Conservation (phyloP, 2,329 filamentous ascomycete species). For the Diplodia seriata region DNA sequence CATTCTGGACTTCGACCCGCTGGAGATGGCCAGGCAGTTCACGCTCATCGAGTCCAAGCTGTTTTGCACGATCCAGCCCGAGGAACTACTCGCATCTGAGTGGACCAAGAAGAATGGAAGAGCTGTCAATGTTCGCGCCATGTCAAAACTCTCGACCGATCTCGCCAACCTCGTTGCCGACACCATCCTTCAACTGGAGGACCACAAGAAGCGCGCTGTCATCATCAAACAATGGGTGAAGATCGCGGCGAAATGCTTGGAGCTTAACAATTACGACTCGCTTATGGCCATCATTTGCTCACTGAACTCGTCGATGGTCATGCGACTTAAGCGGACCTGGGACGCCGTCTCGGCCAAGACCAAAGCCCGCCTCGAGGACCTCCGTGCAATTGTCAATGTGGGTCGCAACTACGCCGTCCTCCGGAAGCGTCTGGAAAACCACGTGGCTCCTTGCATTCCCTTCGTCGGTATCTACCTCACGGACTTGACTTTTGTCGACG, state of each 20-base stretch:
- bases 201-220: constrained; percentile 87
- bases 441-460: constrained; percentile 89
- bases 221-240: constrained; percentile 99
- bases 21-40: constrained; percentile 90
- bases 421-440: constrained; percentile 80
- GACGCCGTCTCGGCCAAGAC: constrained; percentile 84
- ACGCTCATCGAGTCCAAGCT: constrained; percentile 90
- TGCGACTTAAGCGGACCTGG: constrained; percentile 89
- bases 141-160: constrained; percentile 91
- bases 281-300: constrained; percentile 97
- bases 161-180: constrained; percentile 92
- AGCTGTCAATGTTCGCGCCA: constrained; percentile 88
- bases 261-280: constrained; percentile 94
- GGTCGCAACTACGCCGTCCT: constrained; percentile 90
- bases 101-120: constrained; percentile 90
- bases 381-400: constrained; percentile 86
- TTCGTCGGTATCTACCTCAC: constrained; percentile 97
- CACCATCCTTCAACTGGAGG: constrained; percentile 85
- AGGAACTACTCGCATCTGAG: constrained; percentile 88
- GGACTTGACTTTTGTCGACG: constrained; percentile 93
- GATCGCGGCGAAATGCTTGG: constrained; percentile 82
- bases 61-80: constrained; percentile 89
- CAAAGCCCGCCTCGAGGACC: constrained; percentile 76
- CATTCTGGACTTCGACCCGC: constrained; percentile 87
- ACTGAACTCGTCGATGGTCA: constrained; percentile 88